Conservation (phyloP, 352 stramenopile genomes). For the Blastocystis sp. region DNA sequence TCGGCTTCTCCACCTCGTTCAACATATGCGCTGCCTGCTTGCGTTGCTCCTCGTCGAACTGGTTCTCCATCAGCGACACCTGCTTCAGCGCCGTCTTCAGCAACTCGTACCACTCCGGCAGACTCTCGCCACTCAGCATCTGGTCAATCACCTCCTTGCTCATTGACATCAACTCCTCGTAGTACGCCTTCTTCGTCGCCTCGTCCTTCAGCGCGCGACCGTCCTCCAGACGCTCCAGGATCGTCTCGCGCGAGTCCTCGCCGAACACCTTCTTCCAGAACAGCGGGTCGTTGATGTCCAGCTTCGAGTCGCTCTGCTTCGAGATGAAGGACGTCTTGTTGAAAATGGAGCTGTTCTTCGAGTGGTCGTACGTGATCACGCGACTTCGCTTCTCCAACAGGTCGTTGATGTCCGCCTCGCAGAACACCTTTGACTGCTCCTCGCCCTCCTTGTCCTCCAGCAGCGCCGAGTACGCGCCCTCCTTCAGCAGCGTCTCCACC, state of each 20-base stretch:
- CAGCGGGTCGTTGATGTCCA: constrained; percentile 96
- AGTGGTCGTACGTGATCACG: constrained; percentile 66
- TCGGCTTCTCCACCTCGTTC: constrained; percentile 54
- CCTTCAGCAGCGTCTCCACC: constrained; percentile 94
- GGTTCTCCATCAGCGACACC: constrained; percentile 56
- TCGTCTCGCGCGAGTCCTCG: constrained; percentile 74
- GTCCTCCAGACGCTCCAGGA: constrained; percentile 74
- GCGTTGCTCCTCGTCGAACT: constrained; percentile 59
- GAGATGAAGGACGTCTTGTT: constrained; percentile 76
- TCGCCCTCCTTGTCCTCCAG: constrained; percentile 91
- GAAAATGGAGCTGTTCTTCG: constrained; percentile 42
- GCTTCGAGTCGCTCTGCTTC: constrained; percentile 81
- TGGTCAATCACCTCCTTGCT: constrained; percentile 75
- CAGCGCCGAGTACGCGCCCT: constrained; percentile 95
- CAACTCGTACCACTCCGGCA: constrained; percentile 71
- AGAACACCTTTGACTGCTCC: constrained; percentile 89
- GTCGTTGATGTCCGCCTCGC: constrained; percentile 93
- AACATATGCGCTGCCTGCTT: constrained; percentile 45
- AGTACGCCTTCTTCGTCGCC: constrained; percentile 70
- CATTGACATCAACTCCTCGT: constrained; percentile 69
- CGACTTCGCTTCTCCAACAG: constrained; percentile 76
- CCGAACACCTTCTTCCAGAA: constrained; percentile 99
- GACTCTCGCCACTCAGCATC: constrained; percentile 74
- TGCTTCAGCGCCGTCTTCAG: constrained; percentile 44
- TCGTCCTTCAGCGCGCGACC: constrained; percentile 62